These are phyloP conservation scores for Hygrophila difformis DNA, from an alignment of 257 asterid genomes.

Conservation along the genomic window DNA sequence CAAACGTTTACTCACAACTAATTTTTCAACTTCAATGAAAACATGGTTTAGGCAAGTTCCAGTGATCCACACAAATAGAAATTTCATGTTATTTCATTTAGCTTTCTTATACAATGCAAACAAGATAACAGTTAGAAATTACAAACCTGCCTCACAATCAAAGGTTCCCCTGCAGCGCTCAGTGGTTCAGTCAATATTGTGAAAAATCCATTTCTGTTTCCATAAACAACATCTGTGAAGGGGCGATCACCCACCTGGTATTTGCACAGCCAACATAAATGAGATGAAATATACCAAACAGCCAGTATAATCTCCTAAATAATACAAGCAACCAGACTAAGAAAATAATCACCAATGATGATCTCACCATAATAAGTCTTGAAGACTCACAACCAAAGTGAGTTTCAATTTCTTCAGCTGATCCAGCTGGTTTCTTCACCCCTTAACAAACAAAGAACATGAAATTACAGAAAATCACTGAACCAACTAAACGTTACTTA, in stretches of 20 bases:
- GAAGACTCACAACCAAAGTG: conserved; percentile 81
- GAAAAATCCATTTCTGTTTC: conserved; percentile 77
- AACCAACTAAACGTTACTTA: too few relatives aligned
- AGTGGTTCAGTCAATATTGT: conserved; percentile 82
- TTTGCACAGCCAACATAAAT: conserved; percentile 8
- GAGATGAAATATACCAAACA: background rate
- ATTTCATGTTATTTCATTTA: too few relatives aligned
- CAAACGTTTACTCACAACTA: too few relatives aligned
- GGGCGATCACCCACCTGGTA: conserved; percentile 94
- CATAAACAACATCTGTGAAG: conserved; percentile 82
- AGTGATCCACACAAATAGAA: too few relatives aligned
- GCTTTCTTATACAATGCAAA: too few relatives aligned
- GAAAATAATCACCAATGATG: background rate
- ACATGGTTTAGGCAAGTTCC: too few relatives aligned
- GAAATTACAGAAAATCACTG: conserved; percentile 6
- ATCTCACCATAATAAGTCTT: conserved; percentile 64
- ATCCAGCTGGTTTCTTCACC: conserved; percentile 88
- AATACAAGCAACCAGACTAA: background rate
- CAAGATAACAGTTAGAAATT: too few relatives aligned
- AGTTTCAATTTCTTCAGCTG: conserved; percentile 81
- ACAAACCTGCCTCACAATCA: conserved; percentile 87
- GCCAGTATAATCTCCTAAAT: background rate
- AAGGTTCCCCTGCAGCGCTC: conserved; percentile 69
- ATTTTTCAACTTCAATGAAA: too few relatives aligned
- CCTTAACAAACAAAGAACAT: conserved; percentile 22